Conservation (phyloP, 176 grass and related monocot species). For the Pharus latifolius region DNA sequence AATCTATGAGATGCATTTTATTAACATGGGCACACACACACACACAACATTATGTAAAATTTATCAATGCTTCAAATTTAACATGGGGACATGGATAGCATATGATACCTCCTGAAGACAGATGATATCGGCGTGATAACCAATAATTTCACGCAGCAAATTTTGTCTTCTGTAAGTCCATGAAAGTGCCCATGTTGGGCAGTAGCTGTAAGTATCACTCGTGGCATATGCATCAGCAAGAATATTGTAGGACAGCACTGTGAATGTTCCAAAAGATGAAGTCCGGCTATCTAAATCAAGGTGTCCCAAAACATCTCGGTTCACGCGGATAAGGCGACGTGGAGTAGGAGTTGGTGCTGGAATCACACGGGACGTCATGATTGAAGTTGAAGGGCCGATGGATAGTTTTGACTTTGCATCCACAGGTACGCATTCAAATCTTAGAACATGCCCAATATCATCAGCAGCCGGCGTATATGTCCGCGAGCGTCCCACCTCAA, state of each 20-base stretch:
- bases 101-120: conserved; percentile 96
- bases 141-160: conserved; percentile 93
- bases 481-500: conserved; percentile 62
- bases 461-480: conserved; percentile 87
- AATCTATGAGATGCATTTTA: background rate
- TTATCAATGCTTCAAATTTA: too few relatives aligned
- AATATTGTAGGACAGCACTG: conserved; percentile 97
- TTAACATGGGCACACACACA: too few relatives aligned
- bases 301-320: conserved; percentile 54
- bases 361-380: conserved; percentile 94
- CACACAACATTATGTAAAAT: too few relatives aligned
- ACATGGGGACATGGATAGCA: background rate
- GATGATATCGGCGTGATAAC: conserved; percentile 96
- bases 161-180: conserved; percentile 97
- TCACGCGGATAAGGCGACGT: conserved; percentile 79
- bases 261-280: conserved; percentile 67
- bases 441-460: conserved; percentile 95
- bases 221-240: conserved; percentile 90
- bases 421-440: conserved; percentile 78
- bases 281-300: conserved; percentile 60
- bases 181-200: conserved; percentile 94
- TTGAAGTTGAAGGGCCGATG: conserved; percentile 45
- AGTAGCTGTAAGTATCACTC: conserved; percentile 86
- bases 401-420: conserved; percentile 54
- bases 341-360: conserved; percentile 91